Conservation (phyloP, 495 filamentous ascomycete species). For the Letharia columbiana region DNA sequence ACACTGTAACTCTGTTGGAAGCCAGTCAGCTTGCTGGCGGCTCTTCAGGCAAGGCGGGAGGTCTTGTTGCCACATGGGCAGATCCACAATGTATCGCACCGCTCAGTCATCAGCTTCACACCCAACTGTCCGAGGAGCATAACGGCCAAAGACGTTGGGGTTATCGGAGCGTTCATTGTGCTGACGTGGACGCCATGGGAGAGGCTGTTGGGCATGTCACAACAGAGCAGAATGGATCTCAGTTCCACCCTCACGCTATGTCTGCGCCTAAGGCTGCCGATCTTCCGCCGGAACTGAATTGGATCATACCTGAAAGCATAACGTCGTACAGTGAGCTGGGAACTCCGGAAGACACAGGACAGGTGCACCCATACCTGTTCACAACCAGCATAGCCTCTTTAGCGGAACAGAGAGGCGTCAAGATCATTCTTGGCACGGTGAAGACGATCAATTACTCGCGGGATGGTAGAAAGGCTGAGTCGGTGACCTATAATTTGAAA, state of each 20-base stretch:
- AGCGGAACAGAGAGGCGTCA: constrained; percentile 11
- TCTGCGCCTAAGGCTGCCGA: background rate
- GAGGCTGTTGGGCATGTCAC: constrained; percentile 2
- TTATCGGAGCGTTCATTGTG: background rate
- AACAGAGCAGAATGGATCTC: constrained; percentile 25
- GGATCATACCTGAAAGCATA: background rate
- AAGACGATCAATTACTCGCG: background rate
- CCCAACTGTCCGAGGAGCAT: background rate
- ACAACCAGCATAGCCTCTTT: constrained; percentile 14
- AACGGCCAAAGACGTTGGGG: constrained; percentile 1
- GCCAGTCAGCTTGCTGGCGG: constrained; percentile 6
- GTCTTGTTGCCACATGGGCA: constrained; percentile 10
- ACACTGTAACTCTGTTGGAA: background rate
- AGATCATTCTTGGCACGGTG: background rate
- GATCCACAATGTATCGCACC: constrained; percentile 8
- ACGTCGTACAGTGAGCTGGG: constrained; percentile 51
- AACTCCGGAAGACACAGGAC: constrained; percentile 64
- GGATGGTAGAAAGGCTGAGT: background rate
- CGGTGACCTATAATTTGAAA: background rate
- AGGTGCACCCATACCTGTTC: constrained; percentile 70
- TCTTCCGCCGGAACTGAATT: background rate
- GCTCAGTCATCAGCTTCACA: constrained; percentile 2
- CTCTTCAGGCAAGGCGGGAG: constrained; percentile 8
- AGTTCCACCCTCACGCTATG: constrained; percentile 37
- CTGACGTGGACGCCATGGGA: constrained; percentile 11